phyloP scores from a whole-genome alignment of 2,329 filamentous ascomycete species.

The Xylariaceae sp. region DNA sequence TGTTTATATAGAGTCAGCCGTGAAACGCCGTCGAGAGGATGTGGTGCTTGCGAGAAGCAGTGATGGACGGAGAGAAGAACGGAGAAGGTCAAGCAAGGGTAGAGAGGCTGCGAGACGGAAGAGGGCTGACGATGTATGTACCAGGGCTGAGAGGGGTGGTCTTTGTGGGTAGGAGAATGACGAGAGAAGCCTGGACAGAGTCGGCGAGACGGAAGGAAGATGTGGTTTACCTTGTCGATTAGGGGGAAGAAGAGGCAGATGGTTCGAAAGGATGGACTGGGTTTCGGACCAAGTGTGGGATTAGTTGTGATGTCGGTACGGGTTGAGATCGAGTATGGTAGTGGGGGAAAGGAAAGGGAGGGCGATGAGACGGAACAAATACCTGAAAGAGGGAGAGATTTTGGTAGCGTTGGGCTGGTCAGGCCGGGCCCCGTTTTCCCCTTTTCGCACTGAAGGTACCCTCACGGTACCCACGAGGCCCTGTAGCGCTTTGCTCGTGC shows the following conservation, averaged over 20 bases:
- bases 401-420: conserved; percentile 16
- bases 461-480: background rate
- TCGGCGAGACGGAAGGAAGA: background rate
- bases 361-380: conserved; percentile 15
- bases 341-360: conserved; percentile 24
- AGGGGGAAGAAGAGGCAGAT: background rate
- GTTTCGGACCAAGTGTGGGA: background rate
- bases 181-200: background rate
- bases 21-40: conserved; percentile 25
- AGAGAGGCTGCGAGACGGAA: conserved; percentile 1
- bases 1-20: conserved; percentile 29
- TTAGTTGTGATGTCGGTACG: background rate
- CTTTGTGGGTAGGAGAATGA: no score
- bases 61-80: background rate
- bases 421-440: background rate
- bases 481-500: background rate
- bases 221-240: background rate
- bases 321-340: conserved; percentile 9
- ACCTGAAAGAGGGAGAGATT: conserved; percentile 15
- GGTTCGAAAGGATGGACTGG: background rate
- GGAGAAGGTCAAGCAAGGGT: conserved; percentile 5
- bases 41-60: background rate
- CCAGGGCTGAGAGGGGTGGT: background rate
- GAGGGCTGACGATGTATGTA: conserved; percentile 13
- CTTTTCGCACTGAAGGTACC: background rate